Evolutionary conservation across 169 alveolate genomes (phyloP).

Genomic region (Plasmodium yoelii): DNA sequence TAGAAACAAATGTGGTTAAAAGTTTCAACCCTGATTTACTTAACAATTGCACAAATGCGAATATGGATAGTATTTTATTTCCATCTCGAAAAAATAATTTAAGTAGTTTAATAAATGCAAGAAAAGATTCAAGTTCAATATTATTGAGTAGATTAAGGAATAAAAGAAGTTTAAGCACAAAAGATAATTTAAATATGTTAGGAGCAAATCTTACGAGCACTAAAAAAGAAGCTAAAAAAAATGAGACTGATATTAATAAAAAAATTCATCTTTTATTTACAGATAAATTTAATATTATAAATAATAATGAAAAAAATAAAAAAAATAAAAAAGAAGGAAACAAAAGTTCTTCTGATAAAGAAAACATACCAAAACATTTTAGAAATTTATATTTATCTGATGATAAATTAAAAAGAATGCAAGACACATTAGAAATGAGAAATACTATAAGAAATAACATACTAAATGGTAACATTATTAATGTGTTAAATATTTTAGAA

Average conservation of each 20-base stretch:
- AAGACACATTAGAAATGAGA: constrained; percentile 46
- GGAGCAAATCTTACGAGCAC: constrained; percentile 20
- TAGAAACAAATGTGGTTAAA: constrained; percentile 19
- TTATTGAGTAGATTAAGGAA: constrained; percentile 42
- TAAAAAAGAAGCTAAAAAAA: constrained; percentile 54
- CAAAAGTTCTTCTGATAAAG: constrained; percentile 36
- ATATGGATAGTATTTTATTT: constrained; percentile 29
- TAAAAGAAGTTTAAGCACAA: constrained; percentile 65
- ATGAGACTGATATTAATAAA: constrained; percentile 52
- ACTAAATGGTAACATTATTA: constrained; percentile 57
- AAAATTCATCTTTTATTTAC: constrained; percentile 32
- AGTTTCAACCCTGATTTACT: constrained; percentile 13
- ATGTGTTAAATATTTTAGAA: constrained; percentile 64
- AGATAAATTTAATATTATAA: constrained; percentile 31
- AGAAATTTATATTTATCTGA: constrained; percentile 54
- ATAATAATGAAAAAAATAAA: constrained; percentile 58
- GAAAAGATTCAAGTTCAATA: constrained; percentile 51
- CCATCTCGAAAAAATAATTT: constrained; percentile 50
- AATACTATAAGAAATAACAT: constrained; percentile 47
- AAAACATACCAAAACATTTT: constrained; percentile 61
- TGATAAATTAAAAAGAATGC: constrained; percentile 57
- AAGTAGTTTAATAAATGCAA: constrained; percentile 51
- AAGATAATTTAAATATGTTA: constrained; percentile 43
- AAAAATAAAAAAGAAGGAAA: constrained; percentile 35
- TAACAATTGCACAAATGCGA: constrained; percentile 17